Percentiles rank a stretch among this genome's conserved stretches.
phyloP scores from a whole-genome alignment of 164 flowering plant genomes.

The Platanus orientalis region DNA sequence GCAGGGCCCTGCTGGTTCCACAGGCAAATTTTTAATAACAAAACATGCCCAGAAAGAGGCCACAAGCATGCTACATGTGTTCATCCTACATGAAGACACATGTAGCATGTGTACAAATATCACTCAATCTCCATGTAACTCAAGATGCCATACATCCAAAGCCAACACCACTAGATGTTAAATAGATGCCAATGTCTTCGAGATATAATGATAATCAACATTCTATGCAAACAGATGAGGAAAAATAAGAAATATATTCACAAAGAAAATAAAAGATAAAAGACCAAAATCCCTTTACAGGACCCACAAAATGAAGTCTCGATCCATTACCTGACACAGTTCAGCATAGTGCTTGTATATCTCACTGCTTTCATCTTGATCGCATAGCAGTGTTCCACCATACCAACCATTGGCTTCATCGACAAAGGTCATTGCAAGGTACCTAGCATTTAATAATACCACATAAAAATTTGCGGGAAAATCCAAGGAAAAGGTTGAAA shows the following conservation, averaged over 20 bases:
- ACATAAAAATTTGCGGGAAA: too few relatives aligned
- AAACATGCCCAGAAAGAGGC: not conserved
- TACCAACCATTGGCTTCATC: conserved; percentile 78
- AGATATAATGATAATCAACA: too few relatives aligned
- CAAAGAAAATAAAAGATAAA: not conserved
- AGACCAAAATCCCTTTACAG: not conserved
- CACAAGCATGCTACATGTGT: not conserved
- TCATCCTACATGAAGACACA: not conserved
- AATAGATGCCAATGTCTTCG: too few relatives aligned
- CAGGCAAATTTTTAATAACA: not conserved
- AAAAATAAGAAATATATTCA: not conserved
- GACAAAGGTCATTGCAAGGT: conserved; percentile 50
- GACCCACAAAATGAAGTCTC: not conserved
- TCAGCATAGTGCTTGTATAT: conserved; percentile 81
- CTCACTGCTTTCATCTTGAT: conserved; percentile 86
- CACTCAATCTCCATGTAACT: too few relatives aligned
- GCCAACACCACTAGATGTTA: too few relatives aligned
- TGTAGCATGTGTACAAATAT: too few relatives aligned
- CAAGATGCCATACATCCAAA: too few relatives aligned
- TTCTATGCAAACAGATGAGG: too few relatives aligned
- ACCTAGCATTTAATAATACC: conserved; percentile 39
- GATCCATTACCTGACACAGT: conserved; percentile 63
- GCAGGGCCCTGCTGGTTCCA: conserved; percentile 53
- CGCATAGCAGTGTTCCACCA: conserved; percentile 75
- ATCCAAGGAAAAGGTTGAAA: too few relatives aligned